Evolutionary conservation across 2,329 filamentous ascomycete species (phyloP).

Genomic region (Macroventuria anomochaeta): DNA sequence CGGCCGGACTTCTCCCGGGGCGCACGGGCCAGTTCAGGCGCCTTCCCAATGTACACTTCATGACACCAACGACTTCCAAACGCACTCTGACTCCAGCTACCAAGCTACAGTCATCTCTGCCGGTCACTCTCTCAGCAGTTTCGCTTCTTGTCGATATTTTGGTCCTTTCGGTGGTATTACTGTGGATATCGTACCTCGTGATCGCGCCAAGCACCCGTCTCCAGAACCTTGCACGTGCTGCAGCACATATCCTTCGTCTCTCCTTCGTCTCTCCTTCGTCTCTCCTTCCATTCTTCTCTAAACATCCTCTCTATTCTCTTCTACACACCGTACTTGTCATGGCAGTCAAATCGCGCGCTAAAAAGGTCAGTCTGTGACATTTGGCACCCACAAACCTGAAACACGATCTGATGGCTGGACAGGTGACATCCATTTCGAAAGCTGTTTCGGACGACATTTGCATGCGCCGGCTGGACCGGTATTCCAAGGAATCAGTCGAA

Average conservation of each 20-base stretch:
- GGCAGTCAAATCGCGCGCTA: slow-evolving; percentile 44
- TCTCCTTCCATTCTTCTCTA: not conserved
- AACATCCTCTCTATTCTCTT: slow-evolving; percentile 6
- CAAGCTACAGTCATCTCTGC: not conserved
- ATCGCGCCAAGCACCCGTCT: slow-evolving; percentile 8
- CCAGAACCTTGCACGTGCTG: slow-evolving; percentile 13
- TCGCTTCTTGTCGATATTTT: not conserved
- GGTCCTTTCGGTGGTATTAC: not conserved
- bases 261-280: not conserved
- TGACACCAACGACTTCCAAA: not conserved
- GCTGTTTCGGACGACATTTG: slow-evolving; percentile 35
- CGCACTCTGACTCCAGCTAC: not conserved
- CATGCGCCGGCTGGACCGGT: slow-evolving; percentile 31
- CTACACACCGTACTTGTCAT: slow-evolving; percentile 22
- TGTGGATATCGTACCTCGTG: slow-evolving; percentile 8
- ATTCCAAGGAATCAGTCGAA: slow-evolving; percentile 40
- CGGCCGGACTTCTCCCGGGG: not conserved
- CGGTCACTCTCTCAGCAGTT: not conserved
- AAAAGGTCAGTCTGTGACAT: slow-evolving; percentile 39
- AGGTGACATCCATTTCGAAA: slow-evolving; percentile 40
- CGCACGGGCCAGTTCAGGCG: slow-evolving; percentile 5
- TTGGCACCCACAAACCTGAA: slow-evolving; percentile 8
- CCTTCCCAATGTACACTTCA: slow-evolving; percentile 6
- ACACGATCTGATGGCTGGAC: slow-evolving; percentile 26
- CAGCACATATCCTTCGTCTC: not conserved